Base-by-base conservation (phyloP, 179 eudicot genomes). In the Camellia oleifera region DNA sequence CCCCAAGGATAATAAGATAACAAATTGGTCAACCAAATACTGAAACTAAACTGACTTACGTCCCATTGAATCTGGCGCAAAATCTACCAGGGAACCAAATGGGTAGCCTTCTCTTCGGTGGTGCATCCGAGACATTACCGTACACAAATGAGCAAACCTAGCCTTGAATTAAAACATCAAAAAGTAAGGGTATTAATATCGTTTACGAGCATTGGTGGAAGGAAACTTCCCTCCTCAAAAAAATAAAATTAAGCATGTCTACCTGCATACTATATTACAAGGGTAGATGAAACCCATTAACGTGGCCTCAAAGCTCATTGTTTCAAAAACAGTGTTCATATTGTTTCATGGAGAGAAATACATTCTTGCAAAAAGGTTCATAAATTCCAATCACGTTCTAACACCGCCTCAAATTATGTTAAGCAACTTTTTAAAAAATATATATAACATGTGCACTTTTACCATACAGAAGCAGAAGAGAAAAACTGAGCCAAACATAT, bases 101-200 rank as follows among this genome's bases (percentile, higher is more conserved):
- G 99, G 99, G 75, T 97, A 97, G 54, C 99, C 99, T 85, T 91
- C 92, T 74, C 99, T 82, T 70, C 99, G 92, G 75, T 97, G 99
- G 83, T 97, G 99, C 99, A 97, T 94, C 74, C 89, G 92, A 26
- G 99, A 91, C 99, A 94, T 97, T 77, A 88, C 91, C 20, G 98
- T 97, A 83, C 99, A 94, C 85, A 97, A 79, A 85, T 97, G 97
- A 79, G 97, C 99, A 87, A 91, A 97, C 78, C 97, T 92, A 77
- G 99, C 97, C 99, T 96, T 85, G 40, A 72, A 79, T 67, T 23
- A 83, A 14, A 85, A 58, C 77, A 69, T 48, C 12, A 23, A 48
- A 26, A 73, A 66, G 3, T 32, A 69, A 56, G 62, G 69, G 32
- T 53, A 13, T 46, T 46, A 62, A 20, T 48, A 75, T 44, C 57